A percentile compares a stretch with the other conserved stretches of the same genome.
Conservation (phyloP, 805 yeast species). For the Wickerhamomyces canadensis region DNA sequence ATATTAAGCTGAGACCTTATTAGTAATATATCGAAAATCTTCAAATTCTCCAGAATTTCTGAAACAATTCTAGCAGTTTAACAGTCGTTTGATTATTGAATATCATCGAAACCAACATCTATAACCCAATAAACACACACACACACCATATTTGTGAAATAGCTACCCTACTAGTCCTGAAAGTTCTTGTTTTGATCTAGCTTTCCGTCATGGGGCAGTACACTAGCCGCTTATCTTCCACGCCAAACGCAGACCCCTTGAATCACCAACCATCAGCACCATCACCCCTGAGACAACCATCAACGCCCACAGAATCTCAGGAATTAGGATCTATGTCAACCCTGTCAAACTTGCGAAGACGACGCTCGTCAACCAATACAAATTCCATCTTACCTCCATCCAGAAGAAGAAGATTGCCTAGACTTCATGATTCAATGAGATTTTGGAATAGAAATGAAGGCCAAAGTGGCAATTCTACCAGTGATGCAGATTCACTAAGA, state of each 20-base stretch:
- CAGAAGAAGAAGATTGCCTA: conserved; percentile 19
- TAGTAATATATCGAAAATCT: too few species aligned
- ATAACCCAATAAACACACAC: too few species aligned
- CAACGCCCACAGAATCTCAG: too few species aligned
- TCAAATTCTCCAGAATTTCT: too few species aligned
- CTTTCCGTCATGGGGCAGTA: conserved; percentile 6
- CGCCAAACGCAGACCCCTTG: neutral
- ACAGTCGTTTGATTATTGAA: too few species aligned
- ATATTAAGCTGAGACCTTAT: too few species aligned
- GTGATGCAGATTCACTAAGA: neutral
- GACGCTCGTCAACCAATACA: conserved; percentile 19
- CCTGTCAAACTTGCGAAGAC: conserved; percentile 15
- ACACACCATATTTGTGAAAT: too few species aligned
- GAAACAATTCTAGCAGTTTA: too few species aligned
- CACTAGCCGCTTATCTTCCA: conserved; percentile 5
- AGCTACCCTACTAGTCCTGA: too few species aligned
- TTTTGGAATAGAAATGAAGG: conserved; percentile 9
- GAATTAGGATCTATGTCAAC: neutral
- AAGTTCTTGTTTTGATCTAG: too few species aligned
- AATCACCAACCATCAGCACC: neutral
- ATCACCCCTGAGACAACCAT: neutral
- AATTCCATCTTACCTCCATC: conserved; percentile 11
- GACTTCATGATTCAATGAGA: conserved; percentile 8
- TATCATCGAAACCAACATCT: too few species aligned
- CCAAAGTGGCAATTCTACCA: neutral